These are phyloP conservation scores for Mucor lusitanicus DNA, from an alignment of 371 early-diverging fungal genomes.

Conservation along the genomic window DNA sequence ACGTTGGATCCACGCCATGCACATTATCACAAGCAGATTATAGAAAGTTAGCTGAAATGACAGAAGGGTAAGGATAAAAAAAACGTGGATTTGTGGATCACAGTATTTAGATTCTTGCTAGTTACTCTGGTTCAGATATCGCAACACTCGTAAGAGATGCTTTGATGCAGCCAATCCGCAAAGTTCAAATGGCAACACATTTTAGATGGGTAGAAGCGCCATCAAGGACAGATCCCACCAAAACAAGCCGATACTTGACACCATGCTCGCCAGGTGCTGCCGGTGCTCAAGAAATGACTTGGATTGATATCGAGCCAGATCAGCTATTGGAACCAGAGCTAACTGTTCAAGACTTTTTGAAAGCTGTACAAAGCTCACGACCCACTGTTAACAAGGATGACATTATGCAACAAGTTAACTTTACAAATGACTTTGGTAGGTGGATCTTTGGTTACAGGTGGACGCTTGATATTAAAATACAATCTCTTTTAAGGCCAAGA, in stretches of 20 bases:
- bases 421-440: conserved; percentile 87
- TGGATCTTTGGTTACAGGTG: neutral
- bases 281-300: conserved; percentile 85
- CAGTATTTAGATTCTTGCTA: neutral
- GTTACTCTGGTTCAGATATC: conserved; percentile 96
- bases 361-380: conserved; percentile 75
- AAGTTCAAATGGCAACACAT: conserved; percentile 94
- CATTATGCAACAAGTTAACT: conserved; percentile 78
- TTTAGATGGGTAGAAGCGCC: conserved; percentile 73
- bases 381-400: conserved; percentile 88
- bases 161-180: conserved; percentile 95
- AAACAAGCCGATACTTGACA: conserved; percentile 67
- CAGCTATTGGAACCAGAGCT: conserved; percentile 92
- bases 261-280: conserved; percentile 97
- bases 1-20: conserved; percentile 93
- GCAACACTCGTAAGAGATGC: conserved; percentile 94
- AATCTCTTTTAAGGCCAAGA: neutral
- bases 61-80: conserved; percentile 56
- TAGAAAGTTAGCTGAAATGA: conserved; percentile 72
- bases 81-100: neutral
- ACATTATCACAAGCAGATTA: conserved; percentile 72
- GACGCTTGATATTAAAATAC: neutral
- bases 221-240: conserved; percentile 56
- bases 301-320: conserved; percentile 85
- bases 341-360: conserved; percentile 81